Evolutionary conservation across 1,284 basidiomycete species (phyloP).

Genomic region (Heterobasidion occidentale): DNA sequence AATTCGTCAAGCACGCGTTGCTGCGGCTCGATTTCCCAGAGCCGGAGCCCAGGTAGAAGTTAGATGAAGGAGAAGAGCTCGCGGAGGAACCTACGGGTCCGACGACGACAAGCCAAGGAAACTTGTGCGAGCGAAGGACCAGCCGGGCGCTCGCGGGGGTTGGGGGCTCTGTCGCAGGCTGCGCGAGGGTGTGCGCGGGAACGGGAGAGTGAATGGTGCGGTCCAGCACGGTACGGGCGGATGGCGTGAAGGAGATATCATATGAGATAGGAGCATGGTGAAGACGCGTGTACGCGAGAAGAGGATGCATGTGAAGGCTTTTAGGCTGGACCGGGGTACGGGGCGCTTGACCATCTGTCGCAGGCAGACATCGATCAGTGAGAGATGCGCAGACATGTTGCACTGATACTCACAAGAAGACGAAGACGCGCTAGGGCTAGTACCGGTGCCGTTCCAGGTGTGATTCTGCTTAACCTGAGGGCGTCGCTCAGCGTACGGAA

Average conservation of each 20-base stretch:
- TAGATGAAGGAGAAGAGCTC: constrained; percentile 3
- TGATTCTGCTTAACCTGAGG: constrained; percentile 33
- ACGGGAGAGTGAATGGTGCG: constrained; percentile 44
- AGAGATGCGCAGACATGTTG: constrained; percentile 1
- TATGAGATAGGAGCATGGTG: constrained; percentile 54
- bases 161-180: constrained; percentile 58
- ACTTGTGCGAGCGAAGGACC: constrained; percentile 46
- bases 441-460: constrained; percentile 34
- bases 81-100: constrained; percentile 17
- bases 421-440: constrained; percentile 23
- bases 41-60: constrained; percentile 22
- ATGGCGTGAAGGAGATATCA: constrained; percentile 51
- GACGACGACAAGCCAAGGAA: constrained; percentile 56
- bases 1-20: constrained; percentile 39
- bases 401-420: constrained; percentile 12
- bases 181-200: constrained; percentile 47
- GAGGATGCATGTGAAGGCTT: constrained; percentile 52
- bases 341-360: constrained; percentile 13
- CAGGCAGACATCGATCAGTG: constrained; percentile 6
- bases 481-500: constrained; percentile 20
- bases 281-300: constrained; percentile 45
- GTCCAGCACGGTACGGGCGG: constrained; percentile 48
- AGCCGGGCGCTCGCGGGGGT: constrained; percentile 38
- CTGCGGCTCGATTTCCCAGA: constrained; percentile 12
- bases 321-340: constrained; percentile 32